Evolutionary conservation across 768 basidiomycete genomes (phyloP).

Genomic region (Macrolepiota albuminosa): DNA sequence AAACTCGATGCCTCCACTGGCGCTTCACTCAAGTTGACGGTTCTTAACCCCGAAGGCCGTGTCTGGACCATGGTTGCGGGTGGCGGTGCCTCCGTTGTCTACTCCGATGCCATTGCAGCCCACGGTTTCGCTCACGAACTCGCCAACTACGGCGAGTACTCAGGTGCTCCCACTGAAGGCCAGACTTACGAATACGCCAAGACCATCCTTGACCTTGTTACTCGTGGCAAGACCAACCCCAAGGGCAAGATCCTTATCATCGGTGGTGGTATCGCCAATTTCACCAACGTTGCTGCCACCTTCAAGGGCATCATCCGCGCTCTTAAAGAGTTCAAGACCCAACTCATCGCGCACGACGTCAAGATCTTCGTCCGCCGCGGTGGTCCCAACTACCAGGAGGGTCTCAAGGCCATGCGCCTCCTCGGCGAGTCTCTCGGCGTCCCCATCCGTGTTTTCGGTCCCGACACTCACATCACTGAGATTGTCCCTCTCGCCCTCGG

Average conservation of each 20-base stretch:
- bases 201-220: conserved; percentile 96
- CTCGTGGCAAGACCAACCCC: conserved; percentile 75
- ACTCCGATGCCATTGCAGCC: conserved; percentile 80
- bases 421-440: conserved; percentile 97
- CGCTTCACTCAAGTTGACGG: conserved; percentile 96
- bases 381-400: conserved; percentile 98
- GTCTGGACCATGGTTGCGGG: conserved; percentile 99
- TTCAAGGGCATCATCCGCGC: conserved; percentile 99
- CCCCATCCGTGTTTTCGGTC: conserved; percentile 94
- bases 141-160: conserved; percentile 99
- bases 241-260: conserved; percentile 99
- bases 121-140: conserved; percentile 96
- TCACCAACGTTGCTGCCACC: conserved; percentile 97
- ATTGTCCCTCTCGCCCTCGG: conserved; percentile 99
- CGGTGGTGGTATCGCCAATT: conserved; percentile 99
- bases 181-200: conserved; percentile 99
- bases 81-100: conserved; percentile 74
- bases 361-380: conserved; percentile 97
- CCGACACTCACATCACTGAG: conserved; percentile 97
- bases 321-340: conserved; percentile 86
- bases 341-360: conserved; percentile 79
- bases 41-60: conserved; percentile 90
- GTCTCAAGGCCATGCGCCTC: conserved; percentile 95
- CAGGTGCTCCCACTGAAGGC: conserved; percentile 94
- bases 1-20: conserved; percentile 96